Evolutionary conservation across 2,329 filamentous ascomycete genomes (phyloP), one percentile per base, ranked within the genome.

Genomic region (Aspergillus intermedius): DNA sequence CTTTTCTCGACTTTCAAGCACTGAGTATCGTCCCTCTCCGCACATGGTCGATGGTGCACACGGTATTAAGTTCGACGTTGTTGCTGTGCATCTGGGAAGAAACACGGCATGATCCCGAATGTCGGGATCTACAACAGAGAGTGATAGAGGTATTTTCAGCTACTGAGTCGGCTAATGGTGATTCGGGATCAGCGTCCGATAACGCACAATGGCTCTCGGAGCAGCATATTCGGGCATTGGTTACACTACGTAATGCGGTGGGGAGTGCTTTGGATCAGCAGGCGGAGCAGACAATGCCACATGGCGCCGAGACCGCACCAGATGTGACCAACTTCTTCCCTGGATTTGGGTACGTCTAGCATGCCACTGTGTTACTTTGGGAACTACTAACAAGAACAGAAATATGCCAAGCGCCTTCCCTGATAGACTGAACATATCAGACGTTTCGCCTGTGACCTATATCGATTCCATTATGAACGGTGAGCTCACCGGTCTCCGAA

Each of bases 21-120:
- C 48, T 66, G 2, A 65, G 63, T 19, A 52, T 58, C 13, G 59
- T 66, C 2, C 64, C 64, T 0, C 37, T 65, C 13, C 54, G 64
- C 0, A 66, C 49, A 17, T 66, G 63, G 63, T 66, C 63, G 1
- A 66, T 66, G 64, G 59, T 66, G 4, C 64, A 66, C 43, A 66
- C 64, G 0, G 64, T 64, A 1, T 49, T 66, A 0, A 66, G 63
- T 42, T 66, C 64, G 2, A 64, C 63, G 0, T 46, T 66, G 6
- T 56, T 66, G 10, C 57, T 66, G 9, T 65, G 61, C 19, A 61
- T 64, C n/a, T 66, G 63, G 64, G 59, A 63, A 42, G 63, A 65
- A 43, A 62, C 63, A 1, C 58, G 60, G 3, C 54, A 64, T 44
- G 61, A 66, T 32, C 28, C 52, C 1, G 60, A 64, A 43, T 66